phyloP scores from a whole-genome alignment of 225 moss, liverwort and hornwort genomes.

The Lunularia cruciata region DNA sequence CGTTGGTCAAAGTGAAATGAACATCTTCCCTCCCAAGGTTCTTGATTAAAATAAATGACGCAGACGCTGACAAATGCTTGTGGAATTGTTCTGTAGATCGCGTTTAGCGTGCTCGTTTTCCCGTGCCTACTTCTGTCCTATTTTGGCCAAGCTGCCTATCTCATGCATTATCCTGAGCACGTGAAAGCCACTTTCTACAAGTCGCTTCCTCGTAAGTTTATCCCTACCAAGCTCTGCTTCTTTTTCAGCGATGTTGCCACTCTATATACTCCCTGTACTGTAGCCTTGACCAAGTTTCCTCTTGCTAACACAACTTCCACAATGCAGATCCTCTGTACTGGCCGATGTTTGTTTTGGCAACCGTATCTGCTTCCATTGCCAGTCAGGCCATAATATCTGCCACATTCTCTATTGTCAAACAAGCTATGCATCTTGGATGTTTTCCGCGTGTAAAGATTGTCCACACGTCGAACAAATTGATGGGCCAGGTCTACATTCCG shows the following conservation, averaged over 20 bases:
- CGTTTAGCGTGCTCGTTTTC: constrained; percentile 66
- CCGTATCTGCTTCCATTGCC: constrained; percentile 81
- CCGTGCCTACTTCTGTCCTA: constrained; percentile 79
- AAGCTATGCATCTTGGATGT: constrained; percentile 73
- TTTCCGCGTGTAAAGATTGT: constrained; percentile 92
- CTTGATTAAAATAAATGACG: neutral
- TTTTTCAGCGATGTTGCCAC: neutral
- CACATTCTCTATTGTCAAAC: constrained; percentile 91
- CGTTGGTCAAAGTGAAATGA: neutral
- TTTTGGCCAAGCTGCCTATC: constrained; percentile 84
- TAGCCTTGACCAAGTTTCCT: neutral
- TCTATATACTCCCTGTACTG: neutral
- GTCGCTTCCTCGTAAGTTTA: constrained; percentile 67
- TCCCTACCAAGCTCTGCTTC: neutral
- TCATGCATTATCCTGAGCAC: constrained; percentile 49
- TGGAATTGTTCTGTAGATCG: constrained; percentile 56
- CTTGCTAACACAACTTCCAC: neutral
- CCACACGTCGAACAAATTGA: constrained; percentile 69
- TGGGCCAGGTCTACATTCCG: constrained; percentile 86
- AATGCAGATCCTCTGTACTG: constrained; percentile 70
- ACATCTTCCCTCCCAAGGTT: neutral
- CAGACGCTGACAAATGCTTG: neutral
- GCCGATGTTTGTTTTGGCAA: constrained; percentile 88
- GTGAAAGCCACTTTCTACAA: constrained; percentile 73
- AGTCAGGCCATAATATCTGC: constrained; percentile 98